These are phyloP conservation scores for Fusarium continuum DNA, from an alignment of 2,329 filamentous ascomycete genomes.

Conservation along the genomic window DNA sequence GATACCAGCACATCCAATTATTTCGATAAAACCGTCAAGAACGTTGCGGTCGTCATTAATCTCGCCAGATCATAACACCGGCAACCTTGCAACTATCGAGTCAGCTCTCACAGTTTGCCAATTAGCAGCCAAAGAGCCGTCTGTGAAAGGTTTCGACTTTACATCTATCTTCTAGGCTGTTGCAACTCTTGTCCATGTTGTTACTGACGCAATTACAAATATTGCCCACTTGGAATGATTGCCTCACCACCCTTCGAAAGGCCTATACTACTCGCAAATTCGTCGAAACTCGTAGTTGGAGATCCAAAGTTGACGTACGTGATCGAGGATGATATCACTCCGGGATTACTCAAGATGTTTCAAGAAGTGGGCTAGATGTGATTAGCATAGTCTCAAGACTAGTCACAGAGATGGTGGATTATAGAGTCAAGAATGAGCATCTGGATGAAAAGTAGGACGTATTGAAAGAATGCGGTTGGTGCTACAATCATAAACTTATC, in stretches of 20 bases:
- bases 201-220: conserved; percentile 13
- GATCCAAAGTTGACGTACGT: conserved; percentile 13
- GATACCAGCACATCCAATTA: conserved; percentile 17
- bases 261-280: conserved; percentile 12
- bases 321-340: conserved; percentile 23
- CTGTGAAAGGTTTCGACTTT: conserved; percentile 28
- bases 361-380: conserved; percentile 26
- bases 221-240: conserved; percentile 27
- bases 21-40: conserved; percentile 25
- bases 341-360: conserved; percentile 18
- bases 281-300: conserved; percentile 9
- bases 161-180: conserved; percentile 35
- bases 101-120: conserved; percentile 19
- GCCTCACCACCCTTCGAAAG: conserved; percentile 14
- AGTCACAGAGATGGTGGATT: conserved; percentile 17
- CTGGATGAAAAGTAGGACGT: neutral
- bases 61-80: conserved; percentile 30
- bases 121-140: conserved; percentile 20
- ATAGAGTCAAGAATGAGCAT: conserved; percentile 1
- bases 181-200: neutral
- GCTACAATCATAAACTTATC: neutral
- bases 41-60: conserved; percentile 26
- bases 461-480: too few relatives aligned
- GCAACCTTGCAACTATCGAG: conserved; percentile 21
- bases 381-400: conserved; percentile 16